Evolutionary conservation across 768 basidiomycete genomes (phyloP).

Genomic region (Termitomyces bulborhizus): DNA sequence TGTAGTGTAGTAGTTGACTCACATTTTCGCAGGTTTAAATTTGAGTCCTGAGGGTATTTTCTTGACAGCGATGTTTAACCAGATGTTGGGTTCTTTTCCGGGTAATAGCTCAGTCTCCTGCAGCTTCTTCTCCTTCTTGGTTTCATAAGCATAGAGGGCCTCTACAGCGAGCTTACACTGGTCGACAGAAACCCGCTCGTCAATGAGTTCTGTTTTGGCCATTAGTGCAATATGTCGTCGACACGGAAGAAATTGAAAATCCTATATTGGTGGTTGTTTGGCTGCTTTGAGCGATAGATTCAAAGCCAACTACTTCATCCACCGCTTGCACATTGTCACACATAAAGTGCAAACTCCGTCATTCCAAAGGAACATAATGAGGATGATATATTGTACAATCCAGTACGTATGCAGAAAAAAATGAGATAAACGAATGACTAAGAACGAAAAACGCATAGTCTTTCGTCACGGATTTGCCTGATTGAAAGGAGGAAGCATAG

Average conservation of each 20-base stretch:
- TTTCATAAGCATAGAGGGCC: slow-evolving; percentile 69
- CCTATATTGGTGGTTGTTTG: slow-evolving; percentile 16
- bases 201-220: slow-evolving; percentile 53
- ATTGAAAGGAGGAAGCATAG: slow-evolving; percentile 11
- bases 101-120: slow-evolving; percentile 72
- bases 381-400: slow-evolving; percentile 16
- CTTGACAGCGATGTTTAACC: slow-evolving; percentile 87
- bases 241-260: slow-evolving; percentile 1
- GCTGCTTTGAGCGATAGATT: neutral
- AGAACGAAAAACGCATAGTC: slow-evolving; percentile 1
- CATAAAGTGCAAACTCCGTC: slow-evolving; percentile 3
- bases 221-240: slow-evolving; percentile 19
- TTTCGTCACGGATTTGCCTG: slow-evolving; percentile 1
- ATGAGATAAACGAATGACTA: slow-evolving; percentile 3
- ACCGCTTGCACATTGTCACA: too few species aligned
- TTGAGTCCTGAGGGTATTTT: slow-evolving; percentile 67
- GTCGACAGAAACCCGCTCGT: slow-evolving; percentile 56
- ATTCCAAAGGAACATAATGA: slow-evolving; percentile 10
- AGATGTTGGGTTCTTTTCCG: slow-evolving; percentile 78
- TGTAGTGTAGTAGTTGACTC: slow-evolving; percentile 22
- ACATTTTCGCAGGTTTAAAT: slow-evolving; percentile 85
- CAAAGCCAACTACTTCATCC: too few species aligned
- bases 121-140: slow-evolving; percentile 54
- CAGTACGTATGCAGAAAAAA: slow-evolving; percentile 9
- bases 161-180: slow-evolving; percentile 79